These are phyloP conservation scores for Fusarium goolgardi DNA, from an alignment of 2,329 filamentous ascomycete species.

Conservation along the genomic window DNA sequence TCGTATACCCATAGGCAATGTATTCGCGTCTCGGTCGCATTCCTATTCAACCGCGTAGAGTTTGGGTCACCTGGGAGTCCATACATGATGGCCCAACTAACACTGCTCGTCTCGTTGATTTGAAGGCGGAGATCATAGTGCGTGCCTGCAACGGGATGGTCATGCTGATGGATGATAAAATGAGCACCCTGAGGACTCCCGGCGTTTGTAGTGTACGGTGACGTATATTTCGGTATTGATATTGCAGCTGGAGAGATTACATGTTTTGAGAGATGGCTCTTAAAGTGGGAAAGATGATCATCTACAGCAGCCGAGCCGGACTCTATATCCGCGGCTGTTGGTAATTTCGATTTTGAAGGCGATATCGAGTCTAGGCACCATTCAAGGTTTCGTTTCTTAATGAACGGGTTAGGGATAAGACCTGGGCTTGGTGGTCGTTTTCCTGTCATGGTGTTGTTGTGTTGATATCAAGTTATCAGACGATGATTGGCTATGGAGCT, in stretches of 20 bases:
- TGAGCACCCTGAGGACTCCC: conserved; percentile 57
- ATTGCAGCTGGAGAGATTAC: conserved; percentile 49
- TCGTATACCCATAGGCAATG: conserved; percentile 67
- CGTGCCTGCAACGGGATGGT: conserved; percentile 74
- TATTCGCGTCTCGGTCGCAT: conserved; percentile 71
- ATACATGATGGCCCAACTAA: conserved; percentile 74
- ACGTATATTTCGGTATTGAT: conserved; percentile 50
- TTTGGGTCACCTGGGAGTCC: conserved; percentile 70
- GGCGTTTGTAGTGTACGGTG: conserved; percentile 53
- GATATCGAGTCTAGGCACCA: conserved; percentile 54
- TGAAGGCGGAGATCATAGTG: conserved; percentile 78
- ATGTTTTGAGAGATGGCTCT: conserved; percentile 48
- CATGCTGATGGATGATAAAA: conserved; percentile 79
- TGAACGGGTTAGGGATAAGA: conserved; percentile 59
- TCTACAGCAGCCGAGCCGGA: conserved; percentile 52
- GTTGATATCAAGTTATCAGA: background rate
- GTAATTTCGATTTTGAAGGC: background rate
- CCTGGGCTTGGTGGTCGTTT: conserved; percentile 51
- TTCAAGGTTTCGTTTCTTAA: conserved; percentile 60
- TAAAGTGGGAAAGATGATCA: conserved; percentile 57
- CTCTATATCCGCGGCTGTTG: conserved; percentile 55
- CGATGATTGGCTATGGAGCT: background rate
- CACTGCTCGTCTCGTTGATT: conserved; percentile 74
- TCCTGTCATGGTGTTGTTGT: conserved; percentile 21
- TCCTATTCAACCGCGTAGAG: conserved; percentile 63